phyloP scores from a whole-genome alignment of 805 yeast species.

The Suhomyces faveliae region DNA sequence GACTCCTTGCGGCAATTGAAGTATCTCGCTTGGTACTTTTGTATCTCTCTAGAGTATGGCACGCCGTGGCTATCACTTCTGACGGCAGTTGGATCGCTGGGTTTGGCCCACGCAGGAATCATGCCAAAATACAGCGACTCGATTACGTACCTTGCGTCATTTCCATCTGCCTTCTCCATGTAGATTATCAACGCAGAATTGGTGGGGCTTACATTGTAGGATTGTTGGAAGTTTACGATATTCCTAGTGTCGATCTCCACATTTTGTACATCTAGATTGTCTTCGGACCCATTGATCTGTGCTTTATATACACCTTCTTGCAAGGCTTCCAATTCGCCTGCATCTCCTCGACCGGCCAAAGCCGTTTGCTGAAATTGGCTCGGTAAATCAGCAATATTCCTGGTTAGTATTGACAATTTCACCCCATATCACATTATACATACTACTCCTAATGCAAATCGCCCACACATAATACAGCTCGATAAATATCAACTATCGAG shows the following conservation, averaged over 20 bases:
- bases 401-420: background rate
- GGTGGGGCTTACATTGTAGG: slow-evolving; percentile 67
- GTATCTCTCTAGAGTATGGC: slow-evolving; percentile 30
- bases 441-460: slow-evolving; percentile 52
- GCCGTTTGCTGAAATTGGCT: slow-evolving; percentile 25
- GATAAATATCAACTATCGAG: no score
- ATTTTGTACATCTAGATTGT: background rate
- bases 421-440: slow-evolving; percentile 13
- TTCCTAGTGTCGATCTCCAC: slow-evolving; percentile 7
- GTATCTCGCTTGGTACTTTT: slow-evolving; percentile 43
- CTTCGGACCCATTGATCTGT: slow-evolving; percentile 10
- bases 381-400: slow-evolving; percentile 29
- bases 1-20: slow-evolving; percentile 78
- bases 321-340: background rate
- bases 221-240: slow-evolving; percentile 22
- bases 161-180: slow-evolving; percentile 9
- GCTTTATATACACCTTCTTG: slow-evolving; percentile 1
- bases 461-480: slow-evolving; percentile 66
- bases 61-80: slow-evolving; percentile 17
- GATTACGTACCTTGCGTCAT: slow-evolving; percentile 18
- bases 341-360: slow-evolving; percentile 2
- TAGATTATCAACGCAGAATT: slow-evolving; percentile 44
- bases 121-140: slow-evolving; percentile 79
- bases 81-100: slow-evolving; percentile 34
- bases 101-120: slow-evolving; percentile 64